Evolutionary conservation across 331 rosid genomes (phyloP).

Genomic region (Stylosanthes scabra): DNA sequence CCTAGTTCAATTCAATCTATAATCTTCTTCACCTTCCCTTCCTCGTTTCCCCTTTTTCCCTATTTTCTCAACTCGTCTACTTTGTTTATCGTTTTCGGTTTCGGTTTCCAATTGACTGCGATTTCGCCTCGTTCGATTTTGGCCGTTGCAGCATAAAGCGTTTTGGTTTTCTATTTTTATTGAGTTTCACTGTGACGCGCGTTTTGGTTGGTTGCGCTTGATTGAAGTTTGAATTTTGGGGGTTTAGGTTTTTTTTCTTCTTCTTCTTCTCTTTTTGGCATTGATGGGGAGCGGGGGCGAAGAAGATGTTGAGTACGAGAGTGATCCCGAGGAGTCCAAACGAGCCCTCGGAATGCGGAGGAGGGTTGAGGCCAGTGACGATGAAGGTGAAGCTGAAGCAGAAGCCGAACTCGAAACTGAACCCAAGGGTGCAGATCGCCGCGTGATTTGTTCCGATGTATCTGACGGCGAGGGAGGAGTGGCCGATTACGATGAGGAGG

Average conservation of each 20-base stretch:
- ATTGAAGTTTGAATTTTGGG: conserved; percentile 15
- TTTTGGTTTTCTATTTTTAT: background rate
- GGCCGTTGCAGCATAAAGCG: background rate
- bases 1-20: background rate
- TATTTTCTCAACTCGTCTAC: background rate
- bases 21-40: conserved; percentile 40
- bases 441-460: conserved; percentile 67
- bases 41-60: background rate
- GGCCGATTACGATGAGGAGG: conserved; percentile 84
- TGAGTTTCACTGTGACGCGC: background rate
- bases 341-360: conserved; percentile 87
- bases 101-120: conserved; percentile 29
- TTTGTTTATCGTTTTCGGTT: background rate
- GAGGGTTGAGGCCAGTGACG: conserved; percentile 62
- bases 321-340: conserved; percentile 96
- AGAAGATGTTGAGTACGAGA: conserved; percentile 74
- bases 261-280: conserved; percentile 9
- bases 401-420: conserved; percentile 59
- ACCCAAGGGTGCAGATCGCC: conserved; percentile 53
- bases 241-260: conserved; percentile 30
- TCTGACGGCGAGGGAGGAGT: conserved; percentile 93
- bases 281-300: conserved; percentile 46
- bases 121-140: conserved; percentile 1
- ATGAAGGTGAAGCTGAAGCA: conserved; percentile 42
- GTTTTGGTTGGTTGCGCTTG: conserved; percentile 33